Evolutionary conservation across 345 rosid genomes (phyloP).

Genomic region (Citrus reticulata): DNA sequence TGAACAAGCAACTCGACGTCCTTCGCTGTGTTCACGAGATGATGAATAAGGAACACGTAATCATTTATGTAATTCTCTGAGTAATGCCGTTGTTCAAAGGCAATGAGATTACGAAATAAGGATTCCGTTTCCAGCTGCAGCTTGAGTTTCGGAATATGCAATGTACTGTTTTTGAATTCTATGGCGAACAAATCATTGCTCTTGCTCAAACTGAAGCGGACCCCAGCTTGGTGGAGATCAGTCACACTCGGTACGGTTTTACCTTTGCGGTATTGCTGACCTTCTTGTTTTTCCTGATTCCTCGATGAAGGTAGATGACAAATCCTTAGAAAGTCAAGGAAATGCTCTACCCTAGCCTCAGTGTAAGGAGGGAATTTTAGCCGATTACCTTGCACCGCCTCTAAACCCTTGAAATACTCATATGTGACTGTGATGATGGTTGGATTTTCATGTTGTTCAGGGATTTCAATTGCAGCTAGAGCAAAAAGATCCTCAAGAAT

Average conservation of each 20-base stretch:
- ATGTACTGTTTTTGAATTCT: not conserved
- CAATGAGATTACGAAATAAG: not conserved
- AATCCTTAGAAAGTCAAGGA: not conserved
- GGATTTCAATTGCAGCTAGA: not conserved
- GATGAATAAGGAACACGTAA: not conserved
- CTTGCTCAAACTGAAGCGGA: slow-evolving; percentile 1
- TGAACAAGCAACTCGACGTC: slow-evolving; percentile 17
- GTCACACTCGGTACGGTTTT: not conserved
- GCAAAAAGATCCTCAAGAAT: not conserved
- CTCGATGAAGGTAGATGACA: not conserved
- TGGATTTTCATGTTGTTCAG: not conserved
- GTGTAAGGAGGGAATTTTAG: not conserved
- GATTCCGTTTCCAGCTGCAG: not conserved
- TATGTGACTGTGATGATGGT: not conserved
- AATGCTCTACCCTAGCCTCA: not conserved
- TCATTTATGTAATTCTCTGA: no score
- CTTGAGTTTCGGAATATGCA: not conserved
- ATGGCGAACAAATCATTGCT: slow-evolving; percentile 14
- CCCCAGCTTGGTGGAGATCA: slow-evolving; percentile 20
- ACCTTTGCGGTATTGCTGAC: not conserved
- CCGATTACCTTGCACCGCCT: not conserved
- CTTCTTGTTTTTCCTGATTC: not conserved
- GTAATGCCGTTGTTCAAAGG: no score
- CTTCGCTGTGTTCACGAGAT: slow-evolving; percentile 1
- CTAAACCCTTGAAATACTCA: not conserved